A percentile compares a stretch with the other conserved stretches of the same genome.
Conservation (phyloP, 352 stramenopile genomes). For the Globisporangium iwayamae region DNA sequence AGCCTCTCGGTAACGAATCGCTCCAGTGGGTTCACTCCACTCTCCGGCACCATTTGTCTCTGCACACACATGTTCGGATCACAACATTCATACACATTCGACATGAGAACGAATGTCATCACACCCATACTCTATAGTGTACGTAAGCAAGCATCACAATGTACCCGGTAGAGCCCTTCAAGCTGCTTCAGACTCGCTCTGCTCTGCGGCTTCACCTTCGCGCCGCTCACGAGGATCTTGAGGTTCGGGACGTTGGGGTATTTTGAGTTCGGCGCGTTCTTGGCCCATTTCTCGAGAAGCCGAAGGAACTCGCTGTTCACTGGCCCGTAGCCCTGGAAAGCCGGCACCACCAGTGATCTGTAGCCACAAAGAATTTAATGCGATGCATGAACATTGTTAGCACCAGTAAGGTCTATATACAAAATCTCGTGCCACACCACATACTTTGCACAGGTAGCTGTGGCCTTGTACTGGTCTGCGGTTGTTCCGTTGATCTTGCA, state of each 20-base stretch:
- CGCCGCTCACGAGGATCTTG: conserved; percentile 52
- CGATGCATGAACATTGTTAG: neutral
- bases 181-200: conserved; percentile 55
- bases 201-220: conserved; percentile 39
- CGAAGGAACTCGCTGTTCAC: conserved; percentile 51
- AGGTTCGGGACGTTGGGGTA: conserved; percentile 27
- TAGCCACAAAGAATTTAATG: neutral
- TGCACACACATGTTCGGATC: conserved; percentile 9
- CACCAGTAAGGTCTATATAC: neutral
- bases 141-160: neutral
- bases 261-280: conserved; percentile 25
- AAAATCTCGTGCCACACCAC: conserved; percentile 9
- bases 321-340: conserved; percentile 58
- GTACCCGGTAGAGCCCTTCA: conserved; percentile 66
- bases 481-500: conserved; percentile 47
- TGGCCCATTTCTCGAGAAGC: conserved; percentile 69
- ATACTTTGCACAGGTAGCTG: conserved; percentile 78
- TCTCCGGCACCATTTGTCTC: conserved; percentile 27
- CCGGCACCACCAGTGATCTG: conserved; percentile 52
- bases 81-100: neutral
- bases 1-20: conserved; percentile 40
- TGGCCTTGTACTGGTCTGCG: conserved; percentile 79
- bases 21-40: conserved; percentile 29
- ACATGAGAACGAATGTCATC: neutral
- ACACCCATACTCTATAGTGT: neutral